phyloP scores from a whole-genome alignment of 2,329 filamentous ascomycete species.

The Aspergillus sp. region DNA sequence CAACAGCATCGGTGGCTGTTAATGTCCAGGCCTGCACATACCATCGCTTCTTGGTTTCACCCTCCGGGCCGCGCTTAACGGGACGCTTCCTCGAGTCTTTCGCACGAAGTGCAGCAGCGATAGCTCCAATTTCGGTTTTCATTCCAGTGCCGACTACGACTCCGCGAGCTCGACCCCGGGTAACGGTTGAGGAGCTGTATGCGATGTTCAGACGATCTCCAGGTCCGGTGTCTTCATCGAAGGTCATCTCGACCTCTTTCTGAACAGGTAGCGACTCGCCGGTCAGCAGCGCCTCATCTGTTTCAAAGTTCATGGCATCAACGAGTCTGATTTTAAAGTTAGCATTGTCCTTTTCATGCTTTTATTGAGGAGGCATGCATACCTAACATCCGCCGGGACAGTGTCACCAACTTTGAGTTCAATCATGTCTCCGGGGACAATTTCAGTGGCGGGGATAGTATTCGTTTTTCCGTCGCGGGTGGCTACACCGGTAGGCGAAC shows the following conservation, averaged over 20 bases:
- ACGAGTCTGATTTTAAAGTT: slow-evolving; percentile 47
- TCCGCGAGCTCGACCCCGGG: slow-evolving; percentile 59
- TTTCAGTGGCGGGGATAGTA: slow-evolving; percentile 56
- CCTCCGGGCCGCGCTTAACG: slow-evolving; percentile 52
- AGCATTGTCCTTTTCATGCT: neutral
- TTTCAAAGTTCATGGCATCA: slow-evolving; percentile 70
- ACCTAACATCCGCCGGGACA: slow-evolving; percentile 60
- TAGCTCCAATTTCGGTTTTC: slow-evolving; percentile 64
- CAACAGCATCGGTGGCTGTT: slow-evolving; percentile 59
- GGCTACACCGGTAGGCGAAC: slow-evolving; percentile 58
- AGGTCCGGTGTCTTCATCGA: slow-evolving; percentile 54
- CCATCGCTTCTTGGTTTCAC: slow-evolving; percentile 53
- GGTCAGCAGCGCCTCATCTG: slow-evolving; percentile 66
- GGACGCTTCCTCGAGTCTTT: slow-evolving; percentile 53
- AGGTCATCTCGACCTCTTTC: slow-evolving; percentile 49
- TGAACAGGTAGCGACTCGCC: slow-evolving; percentile 62
- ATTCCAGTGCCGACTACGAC: slow-evolving; percentile 63
- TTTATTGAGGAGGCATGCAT: slow-evolving; percentile 42
- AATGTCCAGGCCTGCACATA: slow-evolving; percentile 53
- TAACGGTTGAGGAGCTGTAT: slow-evolving; percentile 63
- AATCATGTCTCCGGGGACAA: slow-evolving; percentile 63
- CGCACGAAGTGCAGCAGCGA: slow-evolving; percentile 63
- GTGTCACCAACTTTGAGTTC: slow-evolving; percentile 60
- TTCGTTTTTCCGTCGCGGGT: slow-evolving; percentile 58
- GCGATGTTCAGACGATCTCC: slow-evolving; percentile 63